Evolutionary conservation across 192 early-diverging fungal genomes (phyloP).

Genomic region (Coemansia sp.): DNA sequence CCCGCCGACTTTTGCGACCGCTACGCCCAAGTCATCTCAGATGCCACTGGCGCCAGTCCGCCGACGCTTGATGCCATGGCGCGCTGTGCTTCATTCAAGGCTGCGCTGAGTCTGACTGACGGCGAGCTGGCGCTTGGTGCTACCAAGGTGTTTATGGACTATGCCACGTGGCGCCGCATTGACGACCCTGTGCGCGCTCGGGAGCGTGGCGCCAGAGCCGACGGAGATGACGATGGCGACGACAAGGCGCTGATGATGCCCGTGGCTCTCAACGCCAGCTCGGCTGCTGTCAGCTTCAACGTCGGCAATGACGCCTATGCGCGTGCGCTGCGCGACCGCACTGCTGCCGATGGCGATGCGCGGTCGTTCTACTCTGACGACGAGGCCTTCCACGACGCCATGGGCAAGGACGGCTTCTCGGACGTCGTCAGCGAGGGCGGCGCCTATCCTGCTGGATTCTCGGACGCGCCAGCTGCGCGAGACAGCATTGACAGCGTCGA

Average conservation of each 20-base stretch:
- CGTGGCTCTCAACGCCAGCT: slow-evolving; percentile 48
- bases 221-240: slow-evolving; percentile 57
- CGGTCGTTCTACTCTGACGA: slow-evolving; percentile 68
- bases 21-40: slow-evolving; percentile 45
- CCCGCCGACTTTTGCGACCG: slow-evolving; percentile 50
- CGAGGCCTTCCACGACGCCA: slow-evolving; percentile 62
- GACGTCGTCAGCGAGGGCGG: slow-evolving; percentile 47
- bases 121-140: slow-evolving; percentile 60
- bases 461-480: slow-evolving; percentile 14
- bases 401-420: slow-evolving; percentile 38
- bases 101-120: slow-evolving; percentile 50
- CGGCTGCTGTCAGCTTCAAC: slow-evolving; percentile 29
- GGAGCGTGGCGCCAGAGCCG: slow-evolving; percentile 59
- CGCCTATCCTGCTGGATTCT: slow-evolving; percentile 28
- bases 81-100: slow-evolving; percentile 35
- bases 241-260: slow-evolving; percentile 28
- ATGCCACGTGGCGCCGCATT: slow-evolving; percentile 76
- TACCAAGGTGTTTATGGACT: slow-evolving; percentile 72
- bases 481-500: slow-evolving; percentile 30
- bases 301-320: slow-evolving; percentile 26
- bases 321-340: slow-evolving; percentile 52
- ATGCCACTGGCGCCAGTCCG: slow-evolving; percentile 32
- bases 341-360: slow-evolving; percentile 55
- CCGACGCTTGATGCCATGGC: slow-evolving; percentile 24
- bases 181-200: slow-evolving; percentile 74